phyloP scores from a whole-genome alignment of 2,329 filamentous ascomycete genomes.

The Curvularia sp. region DNA sequence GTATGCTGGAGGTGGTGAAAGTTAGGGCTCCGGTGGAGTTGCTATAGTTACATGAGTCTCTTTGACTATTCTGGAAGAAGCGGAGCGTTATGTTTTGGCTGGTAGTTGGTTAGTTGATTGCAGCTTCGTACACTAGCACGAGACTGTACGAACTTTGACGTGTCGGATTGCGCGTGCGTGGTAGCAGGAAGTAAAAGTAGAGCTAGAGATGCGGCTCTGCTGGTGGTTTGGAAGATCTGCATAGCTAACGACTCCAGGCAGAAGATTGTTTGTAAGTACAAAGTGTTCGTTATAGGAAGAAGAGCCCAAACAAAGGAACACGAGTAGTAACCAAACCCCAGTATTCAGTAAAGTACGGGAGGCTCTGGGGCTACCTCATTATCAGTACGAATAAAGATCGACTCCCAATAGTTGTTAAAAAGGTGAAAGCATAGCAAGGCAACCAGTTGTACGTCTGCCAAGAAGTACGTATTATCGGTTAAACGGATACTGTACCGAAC shows the following conservation, averaged over 20 bases:
- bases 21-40: not conserved
- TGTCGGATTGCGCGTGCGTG: not conserved
- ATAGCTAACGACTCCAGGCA: not conserved
- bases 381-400: not conserved
- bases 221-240: not conserved
- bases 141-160: not conserved
- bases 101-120: not conserved
- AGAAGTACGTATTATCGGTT: not conserved
- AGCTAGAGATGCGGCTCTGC: not conserved
- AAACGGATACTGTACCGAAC: not conserved
- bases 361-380: not conserved
- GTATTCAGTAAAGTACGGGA: not conserved
- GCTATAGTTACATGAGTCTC: not conserved
- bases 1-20: constrained; percentile 3
- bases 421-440: not conserved
- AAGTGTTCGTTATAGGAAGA: not conserved
- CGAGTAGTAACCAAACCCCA: not conserved
- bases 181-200: not conserved
- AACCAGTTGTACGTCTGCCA: not conserved
- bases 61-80: not conserved
- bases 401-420: not conserved
- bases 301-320: not conserved
- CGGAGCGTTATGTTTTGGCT: constrained; percentile 5
- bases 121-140: not conserved
- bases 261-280: not conserved